Evolutionary conservation across 2,329 filamentous ascomycete genomes (phyloP).

Genomic region (Leptographium procerum): DNA sequence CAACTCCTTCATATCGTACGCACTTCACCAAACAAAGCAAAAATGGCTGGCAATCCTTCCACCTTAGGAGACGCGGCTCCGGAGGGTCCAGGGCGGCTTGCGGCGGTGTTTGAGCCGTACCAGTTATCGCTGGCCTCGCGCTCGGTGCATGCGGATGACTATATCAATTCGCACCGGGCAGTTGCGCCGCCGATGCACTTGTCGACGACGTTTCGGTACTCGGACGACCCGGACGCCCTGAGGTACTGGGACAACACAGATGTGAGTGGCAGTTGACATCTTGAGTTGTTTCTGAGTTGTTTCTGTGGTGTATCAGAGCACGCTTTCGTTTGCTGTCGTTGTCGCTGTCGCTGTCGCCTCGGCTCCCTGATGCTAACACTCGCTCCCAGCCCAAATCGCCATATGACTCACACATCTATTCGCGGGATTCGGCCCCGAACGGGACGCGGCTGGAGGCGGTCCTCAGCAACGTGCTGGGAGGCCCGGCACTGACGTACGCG

Average conservation of each 20-base stretch:
- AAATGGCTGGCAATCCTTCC: background rate
- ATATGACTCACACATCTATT: slow-evolving; percentile 67
- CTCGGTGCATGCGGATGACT: slow-evolving; percentile 74
- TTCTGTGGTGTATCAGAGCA: background rate
- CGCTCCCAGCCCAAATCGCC: slow-evolving; percentile 33
- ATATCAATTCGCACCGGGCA: slow-evolving; percentile 60
- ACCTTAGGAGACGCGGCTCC: background rate
- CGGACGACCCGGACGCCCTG: slow-evolving; percentile 56
- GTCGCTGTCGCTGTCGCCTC: background rate
- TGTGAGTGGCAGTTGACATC: slow-evolving; percentile 41
- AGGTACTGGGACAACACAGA: slow-evolving; percentile 38
- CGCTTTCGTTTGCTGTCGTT: background rate
- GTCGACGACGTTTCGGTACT: slow-evolving; percentile 84
- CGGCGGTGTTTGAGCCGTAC: slow-evolving; percentile 20
- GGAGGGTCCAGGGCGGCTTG: slow-evolving; percentile 15
- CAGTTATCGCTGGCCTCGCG: slow-evolving; percentile 52
- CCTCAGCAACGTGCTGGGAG: slow-evolving; percentile 61
- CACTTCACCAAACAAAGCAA: background rate
- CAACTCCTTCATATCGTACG: background rate
- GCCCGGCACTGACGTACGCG: slow-evolving; percentile 62
- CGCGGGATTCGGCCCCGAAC: slow-evolving; percentile 67
- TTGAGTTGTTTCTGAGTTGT: background rate
- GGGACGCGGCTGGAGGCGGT: slow-evolving; percentile 76
- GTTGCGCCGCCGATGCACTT: slow-evolving; percentile 85
- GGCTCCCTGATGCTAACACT: background rate